Base-by-base conservation (phyloP, 371 early-diverging fungal species). In the Mucor saturninus region DNA sequence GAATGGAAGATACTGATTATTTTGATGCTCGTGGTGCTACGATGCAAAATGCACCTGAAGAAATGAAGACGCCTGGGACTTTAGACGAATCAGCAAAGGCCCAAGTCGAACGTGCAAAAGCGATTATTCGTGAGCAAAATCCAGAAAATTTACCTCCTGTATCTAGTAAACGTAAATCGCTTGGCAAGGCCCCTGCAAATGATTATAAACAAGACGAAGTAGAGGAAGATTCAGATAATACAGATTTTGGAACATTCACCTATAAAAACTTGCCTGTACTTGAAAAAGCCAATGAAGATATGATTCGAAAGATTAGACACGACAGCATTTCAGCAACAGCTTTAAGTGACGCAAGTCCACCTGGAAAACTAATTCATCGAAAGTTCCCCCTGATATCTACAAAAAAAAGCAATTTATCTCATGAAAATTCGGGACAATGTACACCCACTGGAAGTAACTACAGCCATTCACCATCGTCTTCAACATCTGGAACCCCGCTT, bases 221-320 rank as follows among this genome's bases (percentile, higher is more conserved):
- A n/a, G 45, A 56, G 4, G 26, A 31, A 9, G 64, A 65, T 2
- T 54, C 68, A 14, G 69, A 73, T 53, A 74, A 62, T 11, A 86
- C 89, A 2, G 93, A 95, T 56, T 97, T 97, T 82, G 98, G 98
- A 26, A 91, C 92, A 11, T 94, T 95, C 76, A 90, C 87, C 2
- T 97, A 90, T 85, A 95, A 95, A 61, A 97, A 97, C 71, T 68
- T 97, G 52, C 89, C 89, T 3, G 84, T 87, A 10, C 77, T 97
- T 5, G 98, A 93, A 56, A 92, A 93, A 68, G 95, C 93, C 26
- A 97, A 97, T 72, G 87, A 89, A 61, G 89, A 93, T 54, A 83
- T 86, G 71, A 88, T 91, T 32, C 72, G 88, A 8, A 91, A 87
- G 65, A 76, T 91, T 21, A 71, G 86, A 30, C 79, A 77, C 54